Conservation (phyloP, 495 filamentous ascomycete genomes). For the Cryomyces antarcticus region DNA sequence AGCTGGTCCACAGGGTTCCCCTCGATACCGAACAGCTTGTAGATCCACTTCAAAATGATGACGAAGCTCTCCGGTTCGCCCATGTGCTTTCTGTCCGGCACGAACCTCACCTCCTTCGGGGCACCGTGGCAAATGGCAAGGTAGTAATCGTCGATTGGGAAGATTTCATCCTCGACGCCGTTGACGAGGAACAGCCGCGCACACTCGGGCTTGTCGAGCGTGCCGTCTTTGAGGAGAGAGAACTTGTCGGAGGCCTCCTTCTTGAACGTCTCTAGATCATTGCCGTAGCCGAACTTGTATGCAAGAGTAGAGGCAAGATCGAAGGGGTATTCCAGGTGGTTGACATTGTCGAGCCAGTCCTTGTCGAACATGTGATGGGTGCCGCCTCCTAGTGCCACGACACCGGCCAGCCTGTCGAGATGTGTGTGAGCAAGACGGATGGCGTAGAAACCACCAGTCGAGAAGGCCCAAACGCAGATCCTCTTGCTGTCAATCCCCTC, state of each 20-base stretch:
- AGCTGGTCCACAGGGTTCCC: slow-evolving; percentile 17
- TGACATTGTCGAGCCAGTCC: slow-evolving; percentile 44
- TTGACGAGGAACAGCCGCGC: slow-evolving; percentile 48
- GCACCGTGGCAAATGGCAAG: slow-evolving; percentile 46
- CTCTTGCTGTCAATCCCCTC: slow-evolving; percentile 38
- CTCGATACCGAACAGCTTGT: slow-evolving; percentile 18
- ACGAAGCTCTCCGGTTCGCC: slow-evolving; percentile 23
- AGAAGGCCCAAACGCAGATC: slow-evolving; percentile 53
- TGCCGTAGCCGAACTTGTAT: slow-evolving; percentile 47
- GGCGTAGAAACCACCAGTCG: slow-evolving; percentile 59
- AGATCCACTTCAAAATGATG: slow-evolving; percentile 22
- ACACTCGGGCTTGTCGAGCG: slow-evolving; percentile 35
- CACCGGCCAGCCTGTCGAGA: slow-evolving; percentile 31
- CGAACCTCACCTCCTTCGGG: slow-evolving; percentile 43
- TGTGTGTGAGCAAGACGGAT: slow-evolving; percentile 57
- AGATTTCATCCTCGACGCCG: slow-evolving; percentile 47
- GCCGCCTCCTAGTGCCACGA: slow-evolving; percentile 53
- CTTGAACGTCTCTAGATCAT: slow-evolving; percentile 36
- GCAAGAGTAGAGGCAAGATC: slow-evolving; percentile 41
- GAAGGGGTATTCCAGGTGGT: slow-evolving; percentile 67
- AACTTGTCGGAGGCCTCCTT: slow-evolving; percentile 44
- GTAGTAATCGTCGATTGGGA: slow-evolving; percentile 61
- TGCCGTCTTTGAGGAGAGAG: slow-evolving; percentile 49
- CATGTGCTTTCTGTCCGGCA: slow-evolving; percentile 20
- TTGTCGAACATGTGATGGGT: slow-evolving; percentile 45